Percentiles rank a stretch among this genome's conserved stretches.
phyloP scores from a whole-genome alignment of 495 filamentous ascomycete genomes.

The Lophiotrema nucula region DNA sequence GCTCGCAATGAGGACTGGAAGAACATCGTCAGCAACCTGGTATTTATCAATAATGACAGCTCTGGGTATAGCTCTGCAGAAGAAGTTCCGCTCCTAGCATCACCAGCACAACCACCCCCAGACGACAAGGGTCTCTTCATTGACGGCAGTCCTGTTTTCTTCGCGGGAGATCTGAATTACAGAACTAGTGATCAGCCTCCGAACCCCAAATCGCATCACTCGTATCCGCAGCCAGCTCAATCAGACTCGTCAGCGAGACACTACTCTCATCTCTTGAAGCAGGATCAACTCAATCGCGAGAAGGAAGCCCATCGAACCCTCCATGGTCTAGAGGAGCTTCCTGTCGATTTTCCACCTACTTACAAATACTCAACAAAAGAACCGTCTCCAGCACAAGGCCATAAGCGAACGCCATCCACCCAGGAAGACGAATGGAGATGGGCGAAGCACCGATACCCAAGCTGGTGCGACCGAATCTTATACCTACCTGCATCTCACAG shows the following conservation, averaged over 20 bases:
- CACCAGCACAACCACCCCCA: conserved; percentile 22
- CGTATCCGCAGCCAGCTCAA: conserved; percentile 61
- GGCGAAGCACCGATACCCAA: conserved; percentile 78
- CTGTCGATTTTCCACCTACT: conserved; percentile 81
- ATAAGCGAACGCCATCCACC: conserved; percentile 27
- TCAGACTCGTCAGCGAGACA: conserved; percentile 50
- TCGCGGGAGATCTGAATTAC: conserved; percentile 94
- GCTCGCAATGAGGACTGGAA: conserved; percentile 83
- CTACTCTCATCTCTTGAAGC: conserved; percentile 60
- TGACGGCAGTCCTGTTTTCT: conserved; percentile 72
- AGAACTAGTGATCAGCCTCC: conserved; percentile 68
- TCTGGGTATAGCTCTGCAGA: conserved; percentile 37
- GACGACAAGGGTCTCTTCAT: conserved; percentile 60
- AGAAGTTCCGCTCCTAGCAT: conserved; percentile 49
- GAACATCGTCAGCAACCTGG: conserved; percentile 71
- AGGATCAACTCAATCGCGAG: conserved; percentile 78
- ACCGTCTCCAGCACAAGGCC: conserved; percentile 44
- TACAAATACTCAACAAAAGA: conserved; percentile 69
- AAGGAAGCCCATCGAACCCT: conserved; percentile 61
- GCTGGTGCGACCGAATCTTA: conserved; percentile 91
- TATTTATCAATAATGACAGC: conserved; percentile 56
- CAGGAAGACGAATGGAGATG: conserved; percentile 60
- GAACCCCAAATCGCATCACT: conserved; percentile 45
- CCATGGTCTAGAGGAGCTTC: conserved; percentile 72
- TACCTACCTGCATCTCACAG: conserved; percentile 52